A percentile compares a stretch with the other conserved stretches of the same genome.
Evolutionary conservation across 2,329 filamentous ascomycete species (phyloP).

Genomic region (Claviceps humidiphila): DNA sequence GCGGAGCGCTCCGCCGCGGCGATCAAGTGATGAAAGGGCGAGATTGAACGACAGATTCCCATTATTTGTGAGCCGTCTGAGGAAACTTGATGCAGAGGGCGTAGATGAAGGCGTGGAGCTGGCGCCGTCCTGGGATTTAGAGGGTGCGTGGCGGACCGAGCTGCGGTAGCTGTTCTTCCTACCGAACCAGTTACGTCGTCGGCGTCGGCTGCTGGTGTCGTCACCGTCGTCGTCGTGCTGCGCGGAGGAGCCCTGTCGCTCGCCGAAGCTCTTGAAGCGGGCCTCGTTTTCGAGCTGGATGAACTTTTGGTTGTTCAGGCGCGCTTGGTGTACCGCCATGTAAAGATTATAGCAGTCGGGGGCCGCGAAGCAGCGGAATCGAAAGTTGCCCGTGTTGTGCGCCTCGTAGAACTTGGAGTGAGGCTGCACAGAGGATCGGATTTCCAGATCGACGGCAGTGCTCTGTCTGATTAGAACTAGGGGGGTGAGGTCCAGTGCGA

Average conservation of each 20-base stretch:
- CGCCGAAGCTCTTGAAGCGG: constrained; percentile 59
- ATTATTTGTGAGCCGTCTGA: constrained; percentile 61
- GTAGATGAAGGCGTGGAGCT: constrained; percentile 47
- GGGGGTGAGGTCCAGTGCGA: constrained; percentile 77
- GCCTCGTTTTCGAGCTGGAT: constrained; percentile 53
- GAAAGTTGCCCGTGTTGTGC: constrained; percentile 61
- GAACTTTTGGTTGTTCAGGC: constrained; percentile 87
- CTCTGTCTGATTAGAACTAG: constrained; percentile 81
- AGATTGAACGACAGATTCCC: constrained; percentile 68
- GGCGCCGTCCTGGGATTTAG: constrained; percentile 59
- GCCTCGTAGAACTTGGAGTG: constrained; percentile 53
- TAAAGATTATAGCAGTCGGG: constrained; percentile 76
- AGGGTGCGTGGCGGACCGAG: constrained; percentile 45
- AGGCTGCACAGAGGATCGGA: constrained; percentile 69
- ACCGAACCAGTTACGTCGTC: constrained; percentile 44
- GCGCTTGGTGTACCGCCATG: constrained; percentile 71
- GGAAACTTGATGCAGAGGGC: constrained; percentile 64
- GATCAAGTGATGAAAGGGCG: constrained; percentile 47
- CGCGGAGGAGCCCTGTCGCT: constrained; percentile 23
- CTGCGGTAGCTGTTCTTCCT: constrained; percentile 53
- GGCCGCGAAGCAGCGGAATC: constrained; percentile 69
- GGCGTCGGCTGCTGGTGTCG: constrained; percentile 17
- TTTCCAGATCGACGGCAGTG: constrained; percentile 85
- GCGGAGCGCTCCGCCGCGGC: constrained; percentile 28
- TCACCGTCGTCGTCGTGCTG: constrained; percentile 18